A percentile compares a stretch with the other conserved stretches of the same genome.
Evolutionary conservation across 2,329 filamentous ascomycete species (phyloP).

Genomic region (Monosporascus sp.): DNA sequence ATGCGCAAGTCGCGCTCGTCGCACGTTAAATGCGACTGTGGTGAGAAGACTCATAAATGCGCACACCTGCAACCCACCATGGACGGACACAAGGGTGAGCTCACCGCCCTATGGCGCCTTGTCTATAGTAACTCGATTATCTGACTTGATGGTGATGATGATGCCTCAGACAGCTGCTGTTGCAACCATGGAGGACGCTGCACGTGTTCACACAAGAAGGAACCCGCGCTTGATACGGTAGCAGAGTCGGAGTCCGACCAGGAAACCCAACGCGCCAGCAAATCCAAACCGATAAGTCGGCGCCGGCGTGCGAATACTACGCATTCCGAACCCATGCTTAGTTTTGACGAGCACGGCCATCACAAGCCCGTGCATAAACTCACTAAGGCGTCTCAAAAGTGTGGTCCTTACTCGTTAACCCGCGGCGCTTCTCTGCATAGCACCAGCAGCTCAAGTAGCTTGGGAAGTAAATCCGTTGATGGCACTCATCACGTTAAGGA

Average conservation of each 20-base stretch:
- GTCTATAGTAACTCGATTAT: constrained; percentile 14
- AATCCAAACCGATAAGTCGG: constrained; percentile 37
- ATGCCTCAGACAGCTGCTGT: constrained; percentile 55
- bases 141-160: constrained; percentile 21
- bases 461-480: constrained; percentile 42
- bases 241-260: constrained; percentile 58
- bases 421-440: constrained; percentile 54
- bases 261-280: constrained; percentile 30
- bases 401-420: constrained; percentile 55
- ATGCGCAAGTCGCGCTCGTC: constrained; percentile 94
- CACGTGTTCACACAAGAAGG: constrained; percentile 60
- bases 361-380: constrained; percentile 59
- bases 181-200: constrained; percentile 65
- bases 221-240: constrained; percentile 55
- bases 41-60: constrained; percentile 78
- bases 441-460: constrained; percentile 34
- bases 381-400: constrained; percentile 55
- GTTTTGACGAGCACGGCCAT: constrained; percentile 59
- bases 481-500: constrained; percentile 35
- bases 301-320: constrained; percentile 56
- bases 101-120: constrained; percentile 11
- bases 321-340: constrained; percentile 54
- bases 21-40: constrained; percentile 95
- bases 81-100: constrained; percentile 56
- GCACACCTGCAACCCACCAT: constrained; percentile 52